Evolutionary conservation across 202 grass and related monocot species (phyloP).

Genomic region (Schoenoplectus tabernaemontani): DNA sequence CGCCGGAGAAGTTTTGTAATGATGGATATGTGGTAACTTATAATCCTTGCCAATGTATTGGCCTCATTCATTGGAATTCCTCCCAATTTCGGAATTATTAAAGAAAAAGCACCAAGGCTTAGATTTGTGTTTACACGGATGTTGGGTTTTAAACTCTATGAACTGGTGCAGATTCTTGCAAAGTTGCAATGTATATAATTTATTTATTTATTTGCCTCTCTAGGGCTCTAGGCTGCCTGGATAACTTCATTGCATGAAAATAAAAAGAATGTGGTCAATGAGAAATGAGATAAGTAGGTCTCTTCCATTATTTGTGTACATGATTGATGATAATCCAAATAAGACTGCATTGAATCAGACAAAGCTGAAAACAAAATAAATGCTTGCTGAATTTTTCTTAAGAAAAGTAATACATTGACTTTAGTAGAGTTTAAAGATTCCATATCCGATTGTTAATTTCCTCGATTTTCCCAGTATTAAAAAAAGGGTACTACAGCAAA

Average conservation of each 20-base stretch:
- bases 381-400: neutral
- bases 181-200: slow-evolving; percentile 12
- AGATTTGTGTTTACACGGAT: slow-evolving; percentile 3
- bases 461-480: neutral
- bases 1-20: slow-evolving; percentile 20
- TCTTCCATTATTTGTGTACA: neutral
- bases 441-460: neutral
- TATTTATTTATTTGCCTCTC: slow-evolving; percentile 1
- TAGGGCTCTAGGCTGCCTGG: neutral
- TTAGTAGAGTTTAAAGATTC: neutral
- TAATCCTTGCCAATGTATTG: neutral
- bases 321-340: neutral
- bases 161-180: slow-evolving; percentile 14
- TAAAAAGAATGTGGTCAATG: neutral
- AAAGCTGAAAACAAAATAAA: neutral
- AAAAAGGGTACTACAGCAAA: no score
- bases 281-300: neutral
- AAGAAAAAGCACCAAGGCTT: neutral
- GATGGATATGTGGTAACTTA: slow-evolving; percentile 27
- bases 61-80: neutral
- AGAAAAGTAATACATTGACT: neutral
- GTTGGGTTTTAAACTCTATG: neutral
- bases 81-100: neutral
- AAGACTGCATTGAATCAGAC: neutral
- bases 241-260: neutral